phyloP scores from a whole-genome alignment of 495 filamentous ascomycete species.

The Endocarpon pusillum region DNA sequence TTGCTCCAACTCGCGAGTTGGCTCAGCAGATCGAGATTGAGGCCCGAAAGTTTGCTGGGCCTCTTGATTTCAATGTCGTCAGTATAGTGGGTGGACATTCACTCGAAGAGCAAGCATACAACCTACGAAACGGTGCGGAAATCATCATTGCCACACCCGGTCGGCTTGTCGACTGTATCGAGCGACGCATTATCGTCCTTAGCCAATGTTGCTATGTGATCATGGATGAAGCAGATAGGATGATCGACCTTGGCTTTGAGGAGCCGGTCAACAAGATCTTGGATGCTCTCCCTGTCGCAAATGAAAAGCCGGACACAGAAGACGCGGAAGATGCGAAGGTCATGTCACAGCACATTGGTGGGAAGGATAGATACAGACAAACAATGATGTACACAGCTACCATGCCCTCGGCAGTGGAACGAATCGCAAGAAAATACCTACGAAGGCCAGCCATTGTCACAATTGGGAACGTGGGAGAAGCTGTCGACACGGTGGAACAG shows the following conservation, averaged over 20 bases:
- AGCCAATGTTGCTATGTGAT: constrained; percentile 96
- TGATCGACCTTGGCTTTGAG: constrained; percentile 98
- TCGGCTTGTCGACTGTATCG: constrained; percentile 92
- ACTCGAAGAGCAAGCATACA: constrained; percentile 86
- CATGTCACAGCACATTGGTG: constrained; percentile 70
- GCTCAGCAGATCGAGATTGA: constrained; percentile 96
- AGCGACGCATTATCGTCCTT: constrained; percentile 79
- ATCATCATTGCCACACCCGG: constrained; percentile 98
- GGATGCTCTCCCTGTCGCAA: constrained; percentile 84
- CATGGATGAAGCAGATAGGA: constrained; percentile 96
- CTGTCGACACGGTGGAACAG: constrained; percentile 97
- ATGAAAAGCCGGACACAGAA: constrained; percentile 92
- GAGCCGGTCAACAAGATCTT: constrained; percentile 97
- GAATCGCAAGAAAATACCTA: constrained; percentile 91
- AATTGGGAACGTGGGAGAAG: constrained; percentile 87
- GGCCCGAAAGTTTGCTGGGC: constrained; percentile 81
- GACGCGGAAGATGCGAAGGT: constrained; percentile 74
- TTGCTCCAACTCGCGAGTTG: constrained; percentile 95
- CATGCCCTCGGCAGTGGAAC: constrained; percentile 86
- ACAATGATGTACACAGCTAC: constrained; percentile 99
- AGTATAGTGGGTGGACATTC: constrained; percentile 95
- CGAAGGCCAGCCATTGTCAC: constrained; percentile 87
- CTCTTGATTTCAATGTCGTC: constrained; percentile 87
- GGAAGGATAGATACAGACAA: constrained; percentile 81
- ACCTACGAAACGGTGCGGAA: constrained; percentile 85